These are phyloP conservation scores for Ustulina deusta DNA, from an alignment of 2,329 filamentous ascomycete genomes.

Conservation along the genomic window DNA sequence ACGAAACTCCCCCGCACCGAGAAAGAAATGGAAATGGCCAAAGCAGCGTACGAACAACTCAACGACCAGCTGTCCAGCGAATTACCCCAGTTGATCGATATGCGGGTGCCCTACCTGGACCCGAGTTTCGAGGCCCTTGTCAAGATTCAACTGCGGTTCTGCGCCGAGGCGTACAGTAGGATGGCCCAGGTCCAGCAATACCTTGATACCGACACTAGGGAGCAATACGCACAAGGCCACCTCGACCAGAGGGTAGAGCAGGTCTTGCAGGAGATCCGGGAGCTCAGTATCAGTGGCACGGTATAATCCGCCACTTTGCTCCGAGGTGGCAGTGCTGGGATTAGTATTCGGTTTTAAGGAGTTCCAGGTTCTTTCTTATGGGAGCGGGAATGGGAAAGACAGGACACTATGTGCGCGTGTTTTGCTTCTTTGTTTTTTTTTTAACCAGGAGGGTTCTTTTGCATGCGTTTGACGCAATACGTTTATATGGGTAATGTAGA, in stretches of 20 bases:
- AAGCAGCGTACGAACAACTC: constrained; percentile 91
- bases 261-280: constrained; percentile 95
- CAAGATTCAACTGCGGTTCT: constrained; percentile 98
- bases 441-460: constrained; percentile 6
- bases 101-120: constrained; percentile 96
- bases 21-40: constrained; percentile 95
- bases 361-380: constrained; percentile 23
- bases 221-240: constrained; percentile 94
- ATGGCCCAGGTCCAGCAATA: constrained; percentile 99
- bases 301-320: constrained; percentile 57
- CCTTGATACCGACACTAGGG: constrained; percentile 92
- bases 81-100: constrained; percentile 93
- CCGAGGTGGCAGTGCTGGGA: neutral
- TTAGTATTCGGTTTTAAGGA: constrained; percentile 20
- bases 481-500: constrained; percentile 28
- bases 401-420: neutral
- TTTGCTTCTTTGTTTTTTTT: neutral
- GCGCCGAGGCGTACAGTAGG: constrained; percentile 94
- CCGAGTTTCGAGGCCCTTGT: constrained; percentile 97
- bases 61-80: constrained; percentile 96
- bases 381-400: constrained; percentile 23
- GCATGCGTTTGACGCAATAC: constrained; percentile 27
- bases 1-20: constrained; percentile 96
- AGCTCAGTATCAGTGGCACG: constrained; percentile 88
- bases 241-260: constrained; percentile 93